A percentile compares a stretch with the other conserved stretches of the same genome.
Evolutionary conservation across 306 rosid species (phyloP).

Genomic region (Casuarina glauca): DNA sequence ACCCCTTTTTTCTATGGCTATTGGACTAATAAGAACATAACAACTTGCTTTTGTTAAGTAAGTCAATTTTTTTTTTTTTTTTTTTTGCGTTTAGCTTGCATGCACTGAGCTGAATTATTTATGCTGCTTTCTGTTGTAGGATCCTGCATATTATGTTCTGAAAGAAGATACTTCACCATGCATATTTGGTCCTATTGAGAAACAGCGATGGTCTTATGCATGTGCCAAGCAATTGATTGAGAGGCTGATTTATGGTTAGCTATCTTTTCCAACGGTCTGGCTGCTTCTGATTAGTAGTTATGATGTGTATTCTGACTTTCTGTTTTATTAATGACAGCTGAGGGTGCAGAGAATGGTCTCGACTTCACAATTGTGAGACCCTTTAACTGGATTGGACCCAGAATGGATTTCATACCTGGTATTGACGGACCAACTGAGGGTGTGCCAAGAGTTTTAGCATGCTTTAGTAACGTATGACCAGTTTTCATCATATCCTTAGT

Average conservation of each 20-base stretch:
- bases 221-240: conserved; percentile 95
- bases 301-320: conserved; percentile 15
- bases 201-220: conserved; percentile 97
- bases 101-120: conserved; percentile 14
- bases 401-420: conserved; percentile 99
- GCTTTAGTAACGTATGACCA: conserved; percentile 79
- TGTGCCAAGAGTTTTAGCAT: conserved; percentile 92
- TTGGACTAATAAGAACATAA: not conserved
- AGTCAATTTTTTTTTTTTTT: not conserved
- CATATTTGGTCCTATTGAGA: conserved; percentile 88
- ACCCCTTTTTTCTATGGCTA: not conserved
- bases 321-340: conserved; percentile 47
- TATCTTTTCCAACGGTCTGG: not conserved
- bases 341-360: conserved; percentile 91
- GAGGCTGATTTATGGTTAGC: conserved; percentile 83
- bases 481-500: not conserved
- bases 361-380: conserved; percentile 93
- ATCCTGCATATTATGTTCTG: conserved; percentile 78
- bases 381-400: conserved; percentile 94
- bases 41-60: not conserved
- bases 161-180: conserved; percentile 85
- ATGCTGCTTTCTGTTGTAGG: conserved; percentile 43
- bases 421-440: conserved; percentile 96
- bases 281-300: not conserved
- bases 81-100: not conserved